Conservation (phyloP, 139 green algal genomes). For the Chlamydomonas incerta region DNA sequence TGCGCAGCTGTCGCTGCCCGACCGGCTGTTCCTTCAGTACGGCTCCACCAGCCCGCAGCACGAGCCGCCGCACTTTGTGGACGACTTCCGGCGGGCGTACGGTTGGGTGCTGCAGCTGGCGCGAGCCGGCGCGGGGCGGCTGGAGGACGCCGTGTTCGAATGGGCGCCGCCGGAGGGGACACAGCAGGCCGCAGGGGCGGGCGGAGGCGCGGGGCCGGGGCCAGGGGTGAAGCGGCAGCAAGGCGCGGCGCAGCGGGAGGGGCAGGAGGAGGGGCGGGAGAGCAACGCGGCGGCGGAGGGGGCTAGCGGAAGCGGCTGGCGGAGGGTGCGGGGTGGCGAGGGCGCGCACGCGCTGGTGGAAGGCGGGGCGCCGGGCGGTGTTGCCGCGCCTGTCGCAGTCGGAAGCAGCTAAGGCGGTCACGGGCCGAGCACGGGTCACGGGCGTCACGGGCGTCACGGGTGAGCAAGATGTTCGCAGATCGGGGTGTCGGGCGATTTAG, state of each 20-base stretch:
- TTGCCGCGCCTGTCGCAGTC: too few relatives aligned
- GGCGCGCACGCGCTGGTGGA: too few relatives aligned
- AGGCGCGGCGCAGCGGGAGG: neutral
- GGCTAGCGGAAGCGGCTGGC: neutral
- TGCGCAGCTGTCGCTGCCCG: neutral
- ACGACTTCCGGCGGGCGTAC: neutral
- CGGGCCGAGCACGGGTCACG: too few relatives aligned
- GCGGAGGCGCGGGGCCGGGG: neutral
- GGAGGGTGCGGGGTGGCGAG: too few relatives aligned
- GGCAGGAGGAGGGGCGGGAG: neutral
- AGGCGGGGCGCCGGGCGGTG: too few relatives aligned
- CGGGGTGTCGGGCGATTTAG: too few relatives aligned
- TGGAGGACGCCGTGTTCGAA: conserved; percentile 1
- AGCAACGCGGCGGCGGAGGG: neutral
- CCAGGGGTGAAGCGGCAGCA: neutral
- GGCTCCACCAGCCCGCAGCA: conserved; percentile 8
- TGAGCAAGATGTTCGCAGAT: too few relatives aligned
- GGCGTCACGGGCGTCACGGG: too few relatives aligned
- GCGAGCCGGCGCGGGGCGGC: too few relatives aligned
- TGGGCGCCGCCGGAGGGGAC: neutral
- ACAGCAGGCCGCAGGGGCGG: neutral
- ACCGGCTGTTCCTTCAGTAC: neutral
- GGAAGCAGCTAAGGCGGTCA: too few relatives aligned
- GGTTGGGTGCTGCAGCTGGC: neutral
- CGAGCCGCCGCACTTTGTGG: conserved; percentile 32